These are phyloP conservation scores for Picochlorum costavermella DNA, from an alignment of 139 green algal genomes.

Conservation along the genomic window DNA sequence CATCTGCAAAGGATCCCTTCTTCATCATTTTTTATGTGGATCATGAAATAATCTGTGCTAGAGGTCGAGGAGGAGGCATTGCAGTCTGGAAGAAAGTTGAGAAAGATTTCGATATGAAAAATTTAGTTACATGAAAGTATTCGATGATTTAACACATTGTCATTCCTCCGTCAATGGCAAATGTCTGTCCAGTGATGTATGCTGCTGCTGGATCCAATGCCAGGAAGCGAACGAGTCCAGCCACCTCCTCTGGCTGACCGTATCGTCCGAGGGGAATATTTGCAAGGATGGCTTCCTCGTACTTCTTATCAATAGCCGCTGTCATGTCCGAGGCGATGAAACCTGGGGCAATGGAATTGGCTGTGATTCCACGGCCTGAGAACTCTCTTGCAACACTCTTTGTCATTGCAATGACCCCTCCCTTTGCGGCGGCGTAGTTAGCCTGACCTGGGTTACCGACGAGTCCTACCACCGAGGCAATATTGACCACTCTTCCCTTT, in stretches of 20 bases:
- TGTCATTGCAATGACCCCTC: constrained; percentile 78
- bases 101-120: constrained; percentile 22
- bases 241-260: constrained; percentile 81
- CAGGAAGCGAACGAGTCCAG: constrained; percentile 79
- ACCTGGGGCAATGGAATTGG: constrained; percentile 78
- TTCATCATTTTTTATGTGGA: constrained; percentile 43
- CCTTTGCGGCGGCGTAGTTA: constrained; percentile 85
- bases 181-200: constrained; percentile 95
- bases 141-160: constrained; percentile 56
- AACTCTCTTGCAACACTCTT: constrained; percentile 79
- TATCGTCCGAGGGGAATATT: constrained; percentile 77
- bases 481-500: constrained; percentile 93
- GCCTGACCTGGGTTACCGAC: constrained; percentile 88
- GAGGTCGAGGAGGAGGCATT: constrained; percentile 39
- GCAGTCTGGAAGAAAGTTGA: constrained; percentile 34
- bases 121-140: constrained; percentile 18
- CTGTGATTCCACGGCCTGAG: constrained; percentile 60
- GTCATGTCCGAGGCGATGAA: constrained; percentile 91
- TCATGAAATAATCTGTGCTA: constrained; percentile 29
- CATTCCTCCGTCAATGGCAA: constrained; percentile 89
- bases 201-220: constrained; percentile 77
- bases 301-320: constrained; percentile 73
- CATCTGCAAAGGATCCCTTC: constrained; percentile 21
- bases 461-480: constrained; percentile 91
- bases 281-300: constrained; percentile 74